A percentile compares a stretch with the other conserved stretches of the same genome.
Conservation (phyloP, 1,139 yeast species). For the Zygosaccharomyces pseudobailii region DNA sequence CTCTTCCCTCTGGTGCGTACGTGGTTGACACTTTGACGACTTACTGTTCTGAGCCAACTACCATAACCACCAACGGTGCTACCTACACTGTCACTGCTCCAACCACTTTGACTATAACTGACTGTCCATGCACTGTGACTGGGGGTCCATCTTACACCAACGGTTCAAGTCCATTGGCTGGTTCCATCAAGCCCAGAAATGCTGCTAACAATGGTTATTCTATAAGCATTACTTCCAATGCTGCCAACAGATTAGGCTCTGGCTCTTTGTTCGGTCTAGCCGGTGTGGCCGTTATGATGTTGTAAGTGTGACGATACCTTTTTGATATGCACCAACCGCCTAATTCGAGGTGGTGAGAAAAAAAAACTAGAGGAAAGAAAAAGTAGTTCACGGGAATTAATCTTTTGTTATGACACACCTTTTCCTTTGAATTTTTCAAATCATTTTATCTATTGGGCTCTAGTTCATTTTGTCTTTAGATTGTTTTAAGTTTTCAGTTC, state of each 20-base stretch:
- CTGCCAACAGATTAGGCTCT: constrained; percentile 13
- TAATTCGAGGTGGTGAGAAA: background rate
- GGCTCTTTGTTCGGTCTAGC: constrained; percentile 11
- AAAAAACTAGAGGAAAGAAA: background rate
- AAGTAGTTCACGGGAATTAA: background rate
- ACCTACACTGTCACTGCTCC: constrained; percentile 49
- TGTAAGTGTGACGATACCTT: constrained; percentile 1
- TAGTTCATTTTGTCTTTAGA: constrained; percentile 3
- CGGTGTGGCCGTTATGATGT: constrained; percentile 9
- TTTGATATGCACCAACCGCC: background rate
- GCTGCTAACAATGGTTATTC: constrained; percentile 5
- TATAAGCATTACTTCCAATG: constrained; percentile 12
- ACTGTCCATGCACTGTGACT: constrained; percentile 53
- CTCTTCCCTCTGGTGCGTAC: constrained; percentile 31
- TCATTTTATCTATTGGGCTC: constrained; percentile 2
- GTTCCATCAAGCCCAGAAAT: constrained; percentile 1
- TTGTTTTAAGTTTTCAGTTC: constrained; percentile 7
- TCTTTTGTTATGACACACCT: background rate
- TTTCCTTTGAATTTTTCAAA: background rate
- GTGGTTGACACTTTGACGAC: constrained; percentile 52
- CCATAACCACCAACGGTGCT: constrained; percentile 44
- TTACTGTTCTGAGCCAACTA: constrained; percentile 57
- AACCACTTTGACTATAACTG: constrained; percentile 54
- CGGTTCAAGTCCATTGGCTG: constrained; percentile 5
- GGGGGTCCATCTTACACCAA: constrained; percentile 2